Percentiles rank a stretch among this genome's conserved stretches.
phyloP scores from a whole-genome alignment of 192 early-diverging fungal species.

The Coemansia sp. region DNA sequence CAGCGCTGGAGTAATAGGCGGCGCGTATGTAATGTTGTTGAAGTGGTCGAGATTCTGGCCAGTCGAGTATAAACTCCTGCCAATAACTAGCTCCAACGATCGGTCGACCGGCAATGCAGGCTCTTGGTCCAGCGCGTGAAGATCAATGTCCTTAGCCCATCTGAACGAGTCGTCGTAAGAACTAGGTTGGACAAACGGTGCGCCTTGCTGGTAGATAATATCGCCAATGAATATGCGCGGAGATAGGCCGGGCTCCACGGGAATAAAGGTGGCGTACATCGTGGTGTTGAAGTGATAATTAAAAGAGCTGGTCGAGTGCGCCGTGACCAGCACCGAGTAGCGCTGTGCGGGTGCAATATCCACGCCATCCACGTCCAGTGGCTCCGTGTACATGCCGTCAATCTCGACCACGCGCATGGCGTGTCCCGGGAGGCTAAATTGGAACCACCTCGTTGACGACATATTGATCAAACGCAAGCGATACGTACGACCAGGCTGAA shows the following conservation, averaged over 20 bases:
- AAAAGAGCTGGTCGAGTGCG: slow-evolving; percentile 51
- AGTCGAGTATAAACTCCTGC: slow-evolving; percentile 59
- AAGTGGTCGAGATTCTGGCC: slow-evolving; percentile 72
- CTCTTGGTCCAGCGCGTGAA: slow-evolving; percentile 48
- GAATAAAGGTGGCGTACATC: slow-evolving; percentile 58
- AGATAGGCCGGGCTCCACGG: slow-evolving; percentile 32
- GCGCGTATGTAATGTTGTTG: slow-evolving; percentile 67
- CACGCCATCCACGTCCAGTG: slow-evolving; percentile 55
- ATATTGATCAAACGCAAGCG: slow-evolving; percentile 78
- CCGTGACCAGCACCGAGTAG: slow-evolving; percentile 75
- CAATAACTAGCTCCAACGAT: slow-evolving; percentile 50
- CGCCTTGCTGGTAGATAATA: slow-evolving; percentile 61
- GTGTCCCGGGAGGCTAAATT: slow-evolving; percentile 74
- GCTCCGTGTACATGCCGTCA: slow-evolving; percentile 66
- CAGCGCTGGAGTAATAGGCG: slow-evolving; percentile 64
- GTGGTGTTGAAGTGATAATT: slow-evolving; percentile 70
- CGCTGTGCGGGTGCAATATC: slow-evolving; percentile 71
- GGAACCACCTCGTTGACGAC: slow-evolving; percentile 63
- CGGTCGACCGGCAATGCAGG: slow-evolving; percentile 55
- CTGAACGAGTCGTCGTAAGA: not conserved
- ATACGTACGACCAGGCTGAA: slow-evolving; percentile 73
- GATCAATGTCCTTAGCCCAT: slow-evolving; percentile 49
- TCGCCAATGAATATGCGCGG: slow-evolving; percentile 49
- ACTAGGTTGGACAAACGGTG: slow-evolving; percentile 38
- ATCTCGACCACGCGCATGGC: slow-evolving; percentile 73